phyloP scores from a whole-genome alignment of 768 basidiomycete genomes.

The Boletus pseudopeckii region DNA sequence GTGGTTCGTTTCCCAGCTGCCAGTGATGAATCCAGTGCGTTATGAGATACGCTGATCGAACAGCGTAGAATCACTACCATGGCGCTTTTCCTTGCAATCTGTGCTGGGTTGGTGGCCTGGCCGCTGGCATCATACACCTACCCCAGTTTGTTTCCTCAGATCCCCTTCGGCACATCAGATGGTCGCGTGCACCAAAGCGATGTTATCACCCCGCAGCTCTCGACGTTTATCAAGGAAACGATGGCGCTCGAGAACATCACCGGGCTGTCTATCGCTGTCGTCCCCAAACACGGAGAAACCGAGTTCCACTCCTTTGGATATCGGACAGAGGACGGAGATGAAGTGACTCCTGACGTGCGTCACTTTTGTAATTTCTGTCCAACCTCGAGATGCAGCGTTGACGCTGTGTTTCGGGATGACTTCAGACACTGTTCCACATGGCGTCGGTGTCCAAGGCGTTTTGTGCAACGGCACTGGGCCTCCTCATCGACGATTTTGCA shows the following conservation, averaged over 20 bases:
- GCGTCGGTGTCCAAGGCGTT: constrained; percentile 41
- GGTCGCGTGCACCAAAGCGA: neutral
- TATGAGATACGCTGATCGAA: neutral
- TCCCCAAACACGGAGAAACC: constrained; percentile 21
- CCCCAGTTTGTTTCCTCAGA: constrained; percentile 5
- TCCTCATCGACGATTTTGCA: constrained; percentile 41
- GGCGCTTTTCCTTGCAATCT: constrained; percentile 5
- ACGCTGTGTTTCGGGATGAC: neutral
- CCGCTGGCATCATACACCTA: constrained; percentile 7
- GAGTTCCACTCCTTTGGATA: constrained; percentile 37
- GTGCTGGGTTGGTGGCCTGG: constrained; percentile 10
- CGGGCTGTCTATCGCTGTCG: constrained; percentile 31
- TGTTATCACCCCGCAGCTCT: constrained; percentile 20
- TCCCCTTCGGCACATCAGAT: neutral
- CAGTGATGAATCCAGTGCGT: neutral
- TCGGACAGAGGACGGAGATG: constrained; percentile 33
- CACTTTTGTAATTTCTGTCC: neutral
- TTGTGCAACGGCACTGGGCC: constrained; percentile 36
- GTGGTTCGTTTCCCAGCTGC: neutral
- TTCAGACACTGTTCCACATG: constrained; percentile 36
- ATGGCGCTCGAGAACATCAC: constrained; percentile 24
- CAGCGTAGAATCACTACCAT: constrained; percentile 2
- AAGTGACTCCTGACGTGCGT: constrained; percentile 32
- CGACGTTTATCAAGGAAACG: constrained; percentile 16
- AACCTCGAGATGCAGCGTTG: neutral